Base-by-base conservation (phyloP, 345 rosid genomes). In the Gossypium sturtianum region DNA sequence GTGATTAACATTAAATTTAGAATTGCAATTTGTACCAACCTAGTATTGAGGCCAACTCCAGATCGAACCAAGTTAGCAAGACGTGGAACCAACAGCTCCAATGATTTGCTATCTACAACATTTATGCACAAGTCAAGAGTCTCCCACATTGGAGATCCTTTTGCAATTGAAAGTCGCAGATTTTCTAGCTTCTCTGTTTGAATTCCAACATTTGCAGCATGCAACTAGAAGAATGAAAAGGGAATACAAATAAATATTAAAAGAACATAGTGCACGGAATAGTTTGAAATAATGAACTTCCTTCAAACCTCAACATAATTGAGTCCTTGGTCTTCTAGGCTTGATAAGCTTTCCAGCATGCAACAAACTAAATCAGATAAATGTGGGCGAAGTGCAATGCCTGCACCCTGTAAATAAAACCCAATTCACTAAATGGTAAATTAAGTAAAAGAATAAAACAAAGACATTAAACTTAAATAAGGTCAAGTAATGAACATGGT, bases 71-170 rank as follows among this genome's bases (percentile, higher is more conserved):
- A 87, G 57, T 87, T 93, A 67, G 87, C 85, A 80, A 94, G 91
- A 76, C 91, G 90, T 79, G 91, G 97, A 72, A 92, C 89, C 86
- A 94, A 80, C 80, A 82, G 77, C 74, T 94, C 89, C 59, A 94
- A 83, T 74, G 97, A 88, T 76, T 87, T 89, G 1, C 78, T 79
- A 82, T 92, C 88, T 74, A 87, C 88, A 72, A 88, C 86, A 84
- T 89, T 91, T 75, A 94, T 84, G 88, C 98, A 94, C 47, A 89
- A 82, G 72, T 94, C 98, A 75, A 94, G 97, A 75, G 98, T 94
- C 86, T 94, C 98, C 98, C 98, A 94, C 98, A 94, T 94, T 49
- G 97, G 93, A 82, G 98, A 94, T 81, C 95, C 85, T 87, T 91
- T 94, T 51, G 98, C 89, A 77, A 92, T 91, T 78, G 98, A 92